Percentiles rank a stretch among this genome's conserved stretches.
Conservation (phyloP, 2,329 filamentous ascomycete genomes). For the Eutypella sp. region DNA sequence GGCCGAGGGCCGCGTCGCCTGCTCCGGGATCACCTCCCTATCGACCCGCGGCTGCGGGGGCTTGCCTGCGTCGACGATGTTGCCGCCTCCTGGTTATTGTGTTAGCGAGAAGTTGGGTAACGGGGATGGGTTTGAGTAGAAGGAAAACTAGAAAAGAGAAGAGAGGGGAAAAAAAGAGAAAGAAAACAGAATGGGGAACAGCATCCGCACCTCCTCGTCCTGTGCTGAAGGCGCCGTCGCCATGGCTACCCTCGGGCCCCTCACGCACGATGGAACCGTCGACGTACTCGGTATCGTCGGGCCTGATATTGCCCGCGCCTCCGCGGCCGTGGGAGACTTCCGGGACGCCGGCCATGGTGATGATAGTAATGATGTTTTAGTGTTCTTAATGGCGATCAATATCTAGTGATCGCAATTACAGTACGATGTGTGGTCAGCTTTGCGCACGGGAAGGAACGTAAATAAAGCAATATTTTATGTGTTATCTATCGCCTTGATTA, state of each 20-base stretch:
- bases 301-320: constrained; percentile 57
- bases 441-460: no score
- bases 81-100: constrained; percentile 44
- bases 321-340: constrained; percentile 59
- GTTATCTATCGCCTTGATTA: no score
- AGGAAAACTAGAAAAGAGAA: neutral
- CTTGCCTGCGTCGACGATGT: constrained; percentile 48
- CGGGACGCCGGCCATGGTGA: constrained; percentile 27
- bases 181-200: constrained; percentile 4
- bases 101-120: neutral
- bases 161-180: neutral
- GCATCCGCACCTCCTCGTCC: constrained; percentile 56
- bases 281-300: constrained; percentile 53
- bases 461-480: no score
- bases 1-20: constrained; percentile 44
- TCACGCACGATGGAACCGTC: constrained; percentile 58
- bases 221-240: constrained; percentile 53
- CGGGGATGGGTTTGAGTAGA: neutral
- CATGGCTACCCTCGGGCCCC: constrained; percentile 49
- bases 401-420: neutral
- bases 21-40: constrained; percentile 48
- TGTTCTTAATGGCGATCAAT: neutral
- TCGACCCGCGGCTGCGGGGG: constrained; percentile 39
- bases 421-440: no score
- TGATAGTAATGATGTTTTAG: constrained; percentile 3